phyloP scores from a whole-genome alignment of 1,284 basidiomycete species.

The Melanopsichium pennsylvanicum region DNA sequence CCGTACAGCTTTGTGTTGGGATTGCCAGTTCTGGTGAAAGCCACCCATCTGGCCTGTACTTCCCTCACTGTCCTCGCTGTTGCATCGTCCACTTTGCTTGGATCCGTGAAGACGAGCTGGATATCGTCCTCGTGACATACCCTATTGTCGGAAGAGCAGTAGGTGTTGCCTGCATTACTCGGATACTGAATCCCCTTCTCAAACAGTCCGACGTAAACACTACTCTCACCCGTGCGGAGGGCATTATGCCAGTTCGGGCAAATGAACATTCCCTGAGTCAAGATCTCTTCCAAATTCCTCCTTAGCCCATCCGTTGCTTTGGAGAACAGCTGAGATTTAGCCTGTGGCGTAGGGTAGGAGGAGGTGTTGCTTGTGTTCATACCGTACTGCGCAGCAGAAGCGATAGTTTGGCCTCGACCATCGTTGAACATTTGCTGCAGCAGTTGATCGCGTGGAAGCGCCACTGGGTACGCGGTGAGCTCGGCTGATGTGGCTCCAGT shows the following conservation, averaged over 20 bases:
- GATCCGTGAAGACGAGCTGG: constrained; percentile 39
- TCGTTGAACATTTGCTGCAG: constrained; percentile 41
- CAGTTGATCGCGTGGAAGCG: constrained; percentile 15
- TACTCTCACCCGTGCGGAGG: constrained; percentile 7
- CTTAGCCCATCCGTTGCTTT: constrained; percentile 29
- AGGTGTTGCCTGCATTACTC: constrained; percentile 38
- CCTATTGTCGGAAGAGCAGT: constrained; percentile 23
- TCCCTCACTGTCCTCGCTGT: constrained; percentile 10
- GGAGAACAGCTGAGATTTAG: background rate
- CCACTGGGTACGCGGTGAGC: constrained; percentile 14
- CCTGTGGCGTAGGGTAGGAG: constrained; percentile 2
- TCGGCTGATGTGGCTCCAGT: constrained; percentile 2
- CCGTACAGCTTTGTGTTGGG: constrained; percentile 32
- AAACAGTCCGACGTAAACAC: constrained; percentile 35
- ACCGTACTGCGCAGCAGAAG: constrained; percentile 2
- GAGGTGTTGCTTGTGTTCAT: constrained; percentile 12
- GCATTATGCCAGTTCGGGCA: constrained; percentile 48
- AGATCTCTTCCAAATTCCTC: constrained; percentile 25
- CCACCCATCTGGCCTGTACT: constrained; percentile 43
- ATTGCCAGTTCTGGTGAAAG: constrained; percentile 34
- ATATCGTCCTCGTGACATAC: constrained; percentile 63
- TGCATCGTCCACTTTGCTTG: constrained; percentile 4
- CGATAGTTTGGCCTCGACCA: constrained; percentile 11
- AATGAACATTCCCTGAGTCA: constrained; percentile 50
- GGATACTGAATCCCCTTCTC: constrained; percentile 41